Percentiles rank a stretch among this genome's conserved stretches.
phyloP scores from a whole-genome alignment of 2,329 filamentous ascomycete species.

The Ascochyta fabae region DNA sequence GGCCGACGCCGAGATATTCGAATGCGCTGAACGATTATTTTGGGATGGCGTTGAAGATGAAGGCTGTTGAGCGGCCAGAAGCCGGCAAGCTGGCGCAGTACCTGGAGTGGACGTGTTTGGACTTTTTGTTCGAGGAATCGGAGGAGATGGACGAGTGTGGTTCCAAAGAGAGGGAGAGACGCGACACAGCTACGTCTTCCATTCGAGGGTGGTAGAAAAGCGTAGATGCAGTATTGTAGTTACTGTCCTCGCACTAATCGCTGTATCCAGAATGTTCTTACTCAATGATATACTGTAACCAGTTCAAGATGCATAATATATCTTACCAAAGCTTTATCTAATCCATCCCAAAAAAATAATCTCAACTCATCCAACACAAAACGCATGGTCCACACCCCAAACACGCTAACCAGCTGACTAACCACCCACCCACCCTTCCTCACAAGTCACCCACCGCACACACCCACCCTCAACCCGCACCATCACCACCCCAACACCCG shows the following conservation, averaged over 20 bases:
- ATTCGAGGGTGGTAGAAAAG: background rate
- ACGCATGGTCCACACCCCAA: too few species aligned
- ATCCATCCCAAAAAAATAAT: too few species aligned
- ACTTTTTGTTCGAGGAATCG: background rate
- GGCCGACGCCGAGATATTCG: slow-evolving; percentile 24
- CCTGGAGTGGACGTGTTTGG: background rate
- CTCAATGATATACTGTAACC: too few species aligned
- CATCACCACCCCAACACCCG: background rate
- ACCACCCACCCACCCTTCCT: background rate
- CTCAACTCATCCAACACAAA: too few species aligned
- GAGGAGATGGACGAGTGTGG: background rate
- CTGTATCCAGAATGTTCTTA: too few species aligned
- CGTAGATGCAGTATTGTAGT: too few species aligned
- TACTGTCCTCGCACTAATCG: too few species aligned
- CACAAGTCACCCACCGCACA: background rate
- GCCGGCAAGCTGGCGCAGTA: background rate
- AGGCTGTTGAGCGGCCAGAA: background rate
- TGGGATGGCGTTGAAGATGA: background rate
- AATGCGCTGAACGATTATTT: slow-evolving; percentile 20
- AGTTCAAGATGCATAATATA: too few species aligned
- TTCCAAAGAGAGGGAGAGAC: background rate
- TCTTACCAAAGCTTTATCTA: too few species aligned
- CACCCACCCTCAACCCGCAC: background rate
- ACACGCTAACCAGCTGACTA: background rate
- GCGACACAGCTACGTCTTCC: background rate